Base-by-base conservation (phyloP, 2,329 filamentous ascomycete genomes). In the Hymenotorrendiella dingleyae region DNA sequence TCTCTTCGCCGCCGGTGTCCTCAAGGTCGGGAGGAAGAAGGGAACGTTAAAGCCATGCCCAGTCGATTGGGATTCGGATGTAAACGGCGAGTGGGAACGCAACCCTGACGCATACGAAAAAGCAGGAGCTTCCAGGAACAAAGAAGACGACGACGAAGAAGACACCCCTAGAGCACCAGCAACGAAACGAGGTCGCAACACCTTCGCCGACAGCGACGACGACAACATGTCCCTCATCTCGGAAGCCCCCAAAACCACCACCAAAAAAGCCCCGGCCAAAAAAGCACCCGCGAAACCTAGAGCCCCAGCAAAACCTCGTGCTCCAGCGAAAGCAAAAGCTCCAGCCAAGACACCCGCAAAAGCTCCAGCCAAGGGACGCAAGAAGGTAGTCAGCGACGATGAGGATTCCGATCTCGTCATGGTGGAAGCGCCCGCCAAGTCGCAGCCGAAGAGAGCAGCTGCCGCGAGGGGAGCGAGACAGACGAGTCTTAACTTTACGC, bases 11-110 rank as follows among this genome's bases (percentile, higher is more conserved):
- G 76, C 75, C 12, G 86, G 86, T 3, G 67, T 75, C 34, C 60
- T 79, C 27, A 82, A 76, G 64, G 48, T 43, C 60, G 57, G 53
- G 54, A 65, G 37, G 32, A 74, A 72, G 56, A 77, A 71, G 56
- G 62, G 64, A 45, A 78, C 70, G 50, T 70, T 86, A 47, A 91
- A 86, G 60, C 82, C 86, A 0, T 86, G 82, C 61, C 91, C 91
- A 1, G 75, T 78, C 9, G 73, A 72, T 2, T 97, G 90, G 89
- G 88, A 97, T 58, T 86, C 80, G n/a, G 91, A 97, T 52, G 68
- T 90, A 20, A 84, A 95, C 37, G 93, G 90, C 0, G 73, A 74
- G 38, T 97, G 91, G 90, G 84, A 84, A 47, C 84, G 93, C 36
- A 80, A 88, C 45, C 78, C 85, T 0, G 82, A 77, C 6, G 86